These are phyloP conservation scores for Pseudogymnoascus destructans DNA, from an alignment of 2,329 filamentous ascomycete species.

Conservation along the genomic window DNA sequence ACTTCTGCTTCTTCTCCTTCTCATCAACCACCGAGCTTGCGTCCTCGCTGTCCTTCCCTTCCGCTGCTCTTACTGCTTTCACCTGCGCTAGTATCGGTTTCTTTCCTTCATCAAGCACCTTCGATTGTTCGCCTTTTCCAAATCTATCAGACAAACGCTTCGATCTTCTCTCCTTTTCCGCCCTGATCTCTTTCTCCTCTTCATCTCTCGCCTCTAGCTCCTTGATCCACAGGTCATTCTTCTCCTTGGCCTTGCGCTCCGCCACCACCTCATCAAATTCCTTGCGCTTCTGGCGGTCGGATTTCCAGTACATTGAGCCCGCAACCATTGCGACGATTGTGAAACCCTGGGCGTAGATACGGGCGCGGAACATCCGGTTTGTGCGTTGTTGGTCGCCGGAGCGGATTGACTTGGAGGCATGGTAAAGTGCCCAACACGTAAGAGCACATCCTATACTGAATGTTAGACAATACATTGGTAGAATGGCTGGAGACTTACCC, in stretches of 20 bases:
- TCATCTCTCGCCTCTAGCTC: slow-evolving; percentile 84
- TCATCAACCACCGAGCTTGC: slow-evolving; percentile 13
- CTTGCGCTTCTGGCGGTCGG: slow-evolving; percentile 66
- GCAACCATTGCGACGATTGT: slow-evolving; percentile 80
- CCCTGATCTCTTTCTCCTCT: slow-evolving; percentile 56
- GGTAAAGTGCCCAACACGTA: slow-evolving; percentile 74
- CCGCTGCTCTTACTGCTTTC: slow-evolving; percentile 26
- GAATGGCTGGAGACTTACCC: slow-evolving; percentile 34
- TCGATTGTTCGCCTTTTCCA: slow-evolving; percentile 7
- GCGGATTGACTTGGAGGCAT: slow-evolving; percentile 75
- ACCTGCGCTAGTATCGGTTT: slow-evolving; percentile 9
- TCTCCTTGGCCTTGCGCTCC: slow-evolving; percentile 68
- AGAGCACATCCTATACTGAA: slow-evolving; percentile 51
- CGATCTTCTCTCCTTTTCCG: slow-evolving; percentile 20
- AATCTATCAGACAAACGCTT: slow-evolving; percentile 11
- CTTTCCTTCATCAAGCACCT: slow-evolving; percentile 14
- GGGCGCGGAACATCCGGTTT: slow-evolving; percentile 92
- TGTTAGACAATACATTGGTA: background rate
- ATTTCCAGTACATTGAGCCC: slow-evolving; percentile 77
- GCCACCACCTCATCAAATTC: slow-evolving; percentile 66
- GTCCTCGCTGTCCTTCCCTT: slow-evolving; percentile 19
- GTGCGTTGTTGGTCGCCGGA: slow-evolving; percentile 73
- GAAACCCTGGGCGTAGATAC: slow-evolving; percentile 88
- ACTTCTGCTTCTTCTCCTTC: slow-evolving; percentile 15
- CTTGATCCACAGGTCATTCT: slow-evolving; percentile 74